Evolutionary conservation across 148 eudicot species (phyloP).

Genomic region (Vaccinium vitisidaea): DNA sequence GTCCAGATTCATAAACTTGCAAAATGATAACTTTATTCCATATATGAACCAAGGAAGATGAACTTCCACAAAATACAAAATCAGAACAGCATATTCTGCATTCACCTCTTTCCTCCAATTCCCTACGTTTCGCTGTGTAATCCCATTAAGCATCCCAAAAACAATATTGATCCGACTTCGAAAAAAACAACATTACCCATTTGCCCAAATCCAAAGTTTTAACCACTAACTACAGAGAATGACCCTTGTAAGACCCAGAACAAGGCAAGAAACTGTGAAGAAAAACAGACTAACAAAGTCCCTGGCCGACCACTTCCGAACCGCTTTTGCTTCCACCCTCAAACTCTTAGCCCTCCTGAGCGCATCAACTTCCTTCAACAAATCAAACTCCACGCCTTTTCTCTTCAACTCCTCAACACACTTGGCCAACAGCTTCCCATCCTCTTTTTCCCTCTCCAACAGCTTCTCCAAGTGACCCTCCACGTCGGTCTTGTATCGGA

Average conservation of each 20-base stretch:
- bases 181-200: neutral
- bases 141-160: slow-evolving; percentile 6
- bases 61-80: slow-evolving; percentile 17
- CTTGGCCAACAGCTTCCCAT: slow-evolving; percentile 55
- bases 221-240: slow-evolving; percentile 44
- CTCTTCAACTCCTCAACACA: slow-evolving; percentile 79
- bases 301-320: slow-evolving; percentile 66
- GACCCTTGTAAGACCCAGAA: slow-evolving; percentile 61
- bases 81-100: slow-evolving; percentile 46
- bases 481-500: slow-evolving; percentile 67
- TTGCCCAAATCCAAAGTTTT: neutral
- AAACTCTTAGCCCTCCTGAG: slow-evolving; percentile 70
- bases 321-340: slow-evolving; percentile 54
- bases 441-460: slow-evolving; percentile 71
- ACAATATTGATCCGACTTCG: neutral
- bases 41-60: neutral
- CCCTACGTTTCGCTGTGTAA: slow-evolving; percentile 5
- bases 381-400: slow-evolving; percentile 75
- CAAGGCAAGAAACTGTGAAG: slow-evolving; percentile 60
- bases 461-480: slow-evolving; percentile 63
- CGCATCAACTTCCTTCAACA: slow-evolving; percentile 78
- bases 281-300: slow-evolving; percentile 71
- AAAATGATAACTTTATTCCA: neutral
- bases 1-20: neutral
- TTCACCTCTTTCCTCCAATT: neutral